Base-by-base conservation (phyloP, 139 green algal genomes). In the Tetraselmis striata region DNA sequence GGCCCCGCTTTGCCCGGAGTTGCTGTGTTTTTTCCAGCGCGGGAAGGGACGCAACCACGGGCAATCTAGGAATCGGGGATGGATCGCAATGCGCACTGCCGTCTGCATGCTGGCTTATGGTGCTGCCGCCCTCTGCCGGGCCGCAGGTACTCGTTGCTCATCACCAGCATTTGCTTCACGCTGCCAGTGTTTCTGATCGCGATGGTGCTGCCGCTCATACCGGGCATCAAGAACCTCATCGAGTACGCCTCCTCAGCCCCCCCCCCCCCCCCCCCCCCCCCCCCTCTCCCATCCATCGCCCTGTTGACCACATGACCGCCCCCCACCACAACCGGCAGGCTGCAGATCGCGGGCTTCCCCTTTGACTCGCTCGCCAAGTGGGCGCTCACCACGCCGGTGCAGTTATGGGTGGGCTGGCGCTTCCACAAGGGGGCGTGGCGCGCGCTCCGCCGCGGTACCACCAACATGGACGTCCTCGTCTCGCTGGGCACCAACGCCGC, bases 401-500 rank as follows among this genome's bases (percentile, higher is more conserved):
- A 96, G 88, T 98, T 98, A 84, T 84, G 85, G 23, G 89, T 98
- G n/a, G 97, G 94, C 23, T 93, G 90, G 88, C 90, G 93, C n/a
- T 99, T 99, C 86, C 95, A 99, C 86, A 75, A 81, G 18, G 95
- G 94, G 30, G 95, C 96, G 0, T 94, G 83, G 31, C 92, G 91
- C 75, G 84, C 93, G 2, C 84, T 98, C 2, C 76, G 79, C 22
- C 83, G 85, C 28, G 88, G 92, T 30, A 74, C 86, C 31, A 89
- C 90, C 2, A 85, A 93, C 77, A 91, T 91, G 88, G 99, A 80
- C 93, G 89, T 99, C 32, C 91, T 99, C 28, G 94, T 99, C 2
- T 92, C 93, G 0, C 90, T 99, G 67, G 96, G 94, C 75, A 99
- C 96, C 59, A 96, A 94, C 78, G 94, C 95, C 30, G 90, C 90